These are phyloP conservation scores for Penicillium thymicola DNA, from an alignment of 2,329 filamentous ascomycete species.

Conservation along the genomic window DNA sequence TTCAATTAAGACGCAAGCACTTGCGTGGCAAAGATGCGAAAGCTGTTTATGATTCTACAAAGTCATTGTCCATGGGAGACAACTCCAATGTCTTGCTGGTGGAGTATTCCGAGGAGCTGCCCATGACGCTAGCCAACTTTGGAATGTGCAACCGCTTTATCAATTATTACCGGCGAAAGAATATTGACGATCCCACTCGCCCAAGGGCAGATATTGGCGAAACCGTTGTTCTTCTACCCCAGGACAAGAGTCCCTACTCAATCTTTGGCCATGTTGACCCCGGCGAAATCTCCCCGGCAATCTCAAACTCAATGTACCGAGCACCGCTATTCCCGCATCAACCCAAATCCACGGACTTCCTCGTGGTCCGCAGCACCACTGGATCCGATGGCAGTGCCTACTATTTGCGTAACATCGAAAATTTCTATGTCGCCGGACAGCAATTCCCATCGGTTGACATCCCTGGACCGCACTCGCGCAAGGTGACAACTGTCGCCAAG, in stretches of 20 bases:
- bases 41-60: slow-evolving; percentile 74
- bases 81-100: slow-evolving; percentile 85
- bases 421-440: slow-evolving; percentile 87
- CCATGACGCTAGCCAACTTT: slow-evolving; percentile 88
- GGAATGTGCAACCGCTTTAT: slow-evolving; percentile 95
- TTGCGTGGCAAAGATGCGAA: slow-evolving; percentile 75
- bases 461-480: slow-evolving; percentile 87
- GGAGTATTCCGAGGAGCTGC: slow-evolving; percentile 93
- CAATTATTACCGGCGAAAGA: slow-evolving; percentile 91
- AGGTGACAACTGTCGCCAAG: slow-evolving; percentile 95
- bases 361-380: slow-evolving; percentile 79
- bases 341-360: slow-evolving; percentile 74
- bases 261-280: slow-evolving; percentile 91
- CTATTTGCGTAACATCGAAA: slow-evolving; percentile 84
- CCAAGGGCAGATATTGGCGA: slow-evolving; percentile 85
- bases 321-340: slow-evolving; percentile 89
- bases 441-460: slow-evolving; percentile 90
- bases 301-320: slow-evolving; percentile 94
- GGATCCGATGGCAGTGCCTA: slow-evolving; percentile 73
- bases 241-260: slow-evolving; percentile 94
- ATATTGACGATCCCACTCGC: slow-evolving; percentile 69
- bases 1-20: slow-evolving; percentile 73
- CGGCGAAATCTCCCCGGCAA: slow-evolving; percentile 82
- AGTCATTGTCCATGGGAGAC: slow-evolving; percentile 80
- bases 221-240: slow-evolving; percentile 78